Evolutionary conservation across 495 filamentous ascomycete species (phyloP).

Genomic region (Barbatosphaeria neglecta): DNA sequence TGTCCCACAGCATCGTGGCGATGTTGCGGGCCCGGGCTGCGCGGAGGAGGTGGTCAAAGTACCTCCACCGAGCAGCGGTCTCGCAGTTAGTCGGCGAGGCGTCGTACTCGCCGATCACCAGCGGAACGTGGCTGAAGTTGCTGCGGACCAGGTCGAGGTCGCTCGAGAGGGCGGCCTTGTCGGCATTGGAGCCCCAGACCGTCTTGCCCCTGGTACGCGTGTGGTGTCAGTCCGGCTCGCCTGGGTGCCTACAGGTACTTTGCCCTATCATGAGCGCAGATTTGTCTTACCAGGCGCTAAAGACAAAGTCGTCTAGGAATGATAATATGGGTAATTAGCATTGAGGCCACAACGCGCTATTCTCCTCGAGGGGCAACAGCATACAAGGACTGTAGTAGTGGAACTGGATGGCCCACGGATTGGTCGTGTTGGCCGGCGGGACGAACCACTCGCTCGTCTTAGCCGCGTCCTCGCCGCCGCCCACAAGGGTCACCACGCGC

Average conservation of each 20-base stretch:
- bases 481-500: slow-evolving; percentile 46
- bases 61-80: slow-evolving; percentile 45
- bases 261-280: too few relatives aligned
- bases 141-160: slow-evolving; percentile 39
- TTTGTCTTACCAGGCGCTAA: slow-evolving; percentile 24
- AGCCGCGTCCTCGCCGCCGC: slow-evolving; percentile 35
- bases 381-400: slow-evolving; percentile 49
- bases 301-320: slow-evolving; percentile 36
- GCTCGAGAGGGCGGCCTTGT: slow-evolving; percentile 36
- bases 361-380: too few relatives aligned
- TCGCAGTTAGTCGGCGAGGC: slow-evolving; percentile 38
- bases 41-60: slow-evolving; percentile 41
- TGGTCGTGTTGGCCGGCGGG: slow-evolving; percentile 33
- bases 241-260: too few relatives aligned
- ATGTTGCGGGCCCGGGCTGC: slow-evolving; percentile 34
- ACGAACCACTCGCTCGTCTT: slow-evolving; percentile 46
- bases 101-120: slow-evolving; percentile 50
- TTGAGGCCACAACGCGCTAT: too few relatives aligned
- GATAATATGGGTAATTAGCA: too few relatives aligned
- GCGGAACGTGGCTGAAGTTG: slow-evolving; percentile 43
- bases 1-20: slow-evolving; percentile 46
- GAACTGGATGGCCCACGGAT: slow-evolving; percentile 52
- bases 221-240: too few relatives aligned
- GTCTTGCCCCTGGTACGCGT: slow-evolving; percentile 36
- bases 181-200: slow-evolving; percentile 44